phyloP scores from a whole-genome alignment of 805 yeast species.

The Saturnispora silvae region DNA sequence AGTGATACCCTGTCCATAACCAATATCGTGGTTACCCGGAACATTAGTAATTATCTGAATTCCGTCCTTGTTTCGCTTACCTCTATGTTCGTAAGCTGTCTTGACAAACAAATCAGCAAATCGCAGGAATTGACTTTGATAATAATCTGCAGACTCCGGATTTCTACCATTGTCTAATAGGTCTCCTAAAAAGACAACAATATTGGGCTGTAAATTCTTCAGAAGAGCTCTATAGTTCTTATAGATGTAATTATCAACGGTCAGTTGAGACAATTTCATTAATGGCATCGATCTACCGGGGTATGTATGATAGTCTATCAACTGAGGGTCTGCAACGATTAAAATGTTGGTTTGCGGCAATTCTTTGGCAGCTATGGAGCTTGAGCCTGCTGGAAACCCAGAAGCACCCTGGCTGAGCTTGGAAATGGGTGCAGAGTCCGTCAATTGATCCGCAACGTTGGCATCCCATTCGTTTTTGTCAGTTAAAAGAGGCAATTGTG shows the following conservation, averaged over 20 bases:
- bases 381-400: slow-evolving; percentile 4
- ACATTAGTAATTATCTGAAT: slow-evolving; percentile 31
- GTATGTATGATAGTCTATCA: slow-evolving; percentile 80
- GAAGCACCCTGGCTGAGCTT: background rate
- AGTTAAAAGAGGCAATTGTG: slow-evolving; percentile 3
- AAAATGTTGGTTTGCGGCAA: slow-evolving; percentile 10
- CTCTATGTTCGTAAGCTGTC: slow-evolving; percentile 23
- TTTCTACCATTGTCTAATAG: slow-evolving; percentile 84
- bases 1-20: slow-evolving; percentile 68
- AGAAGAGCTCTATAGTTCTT: slow-evolving; percentile 64
- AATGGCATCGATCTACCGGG: slow-evolving; percentile 53
- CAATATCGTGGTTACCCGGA: slow-evolving; percentile 96
- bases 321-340: slow-evolving; percentile 89
- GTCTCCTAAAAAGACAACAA: slow-evolving; percentile 78
- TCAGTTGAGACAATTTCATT: slow-evolving; percentile 41
- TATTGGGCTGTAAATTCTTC: slow-evolving; percentile 54
- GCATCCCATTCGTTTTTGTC: slow-evolving; percentile 1
- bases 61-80: slow-evolving; percentile 16
- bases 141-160: slow-evolving; percentile 40
- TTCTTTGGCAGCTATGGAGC: background rate
- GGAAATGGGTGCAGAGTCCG: slow-evolving; percentile 5
- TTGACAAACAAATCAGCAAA: slow-evolving; percentile 49
- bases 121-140: slow-evolving; percentile 45
- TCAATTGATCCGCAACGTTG: slow-evolving; percentile 3
- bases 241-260: slow-evolving; percentile 71